Base-by-base conservation (phyloP, 2,329 filamentous ascomycete genomes). In the Gliomastix tumulicola region DNA sequence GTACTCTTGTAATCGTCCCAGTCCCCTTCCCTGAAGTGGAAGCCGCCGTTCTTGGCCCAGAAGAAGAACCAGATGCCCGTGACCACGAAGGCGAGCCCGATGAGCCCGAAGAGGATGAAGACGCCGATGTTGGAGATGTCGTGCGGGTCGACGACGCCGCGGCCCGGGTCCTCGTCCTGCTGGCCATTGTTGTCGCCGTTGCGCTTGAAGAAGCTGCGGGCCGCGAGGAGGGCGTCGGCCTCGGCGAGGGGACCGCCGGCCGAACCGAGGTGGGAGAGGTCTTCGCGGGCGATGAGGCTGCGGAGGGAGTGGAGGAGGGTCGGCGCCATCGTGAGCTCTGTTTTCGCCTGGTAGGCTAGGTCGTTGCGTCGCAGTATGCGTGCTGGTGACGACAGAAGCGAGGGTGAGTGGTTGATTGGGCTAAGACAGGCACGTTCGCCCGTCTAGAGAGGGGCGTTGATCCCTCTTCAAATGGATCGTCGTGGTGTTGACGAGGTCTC, bases 1-100 rank as follows among this genome's bases (percentile, higher is more conserved):
- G 90, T 96, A 2, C 84, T 83, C 59, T 97, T 97, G 76, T 98
- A 98, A 54, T 98, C 92, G 6, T 97, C 90, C 90, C 92, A 98
- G 62, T 98, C 92, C 23, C 78, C 71, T 44, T 94, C 68, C 32
- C 75, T 74, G 71, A 88, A 97, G 44, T 84, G 68, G 66, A 97
- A 96, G 12, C 92, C 92, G 43, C 92, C 92, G 50, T 97, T 95
- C 64, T 85, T 90, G 39, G 90, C 90, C 84, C 87, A 94, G 73
- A 94, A 94, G 74, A 98, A 97, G 74, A 98, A 96, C 89, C 92
- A 98, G 54, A 97, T 88, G 18, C 73, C 76, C 0, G 70, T 75
- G 4, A 85, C 41, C 18, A 92, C 84, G 54, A 97, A 84, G 21
- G 66, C 77, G 1, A 80, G 79, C 22, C 86, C 88, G 36, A 97